Base-by-base conservation (phyloP, 1,139 yeast genomes). In the Geotrichum siamense region DNA sequence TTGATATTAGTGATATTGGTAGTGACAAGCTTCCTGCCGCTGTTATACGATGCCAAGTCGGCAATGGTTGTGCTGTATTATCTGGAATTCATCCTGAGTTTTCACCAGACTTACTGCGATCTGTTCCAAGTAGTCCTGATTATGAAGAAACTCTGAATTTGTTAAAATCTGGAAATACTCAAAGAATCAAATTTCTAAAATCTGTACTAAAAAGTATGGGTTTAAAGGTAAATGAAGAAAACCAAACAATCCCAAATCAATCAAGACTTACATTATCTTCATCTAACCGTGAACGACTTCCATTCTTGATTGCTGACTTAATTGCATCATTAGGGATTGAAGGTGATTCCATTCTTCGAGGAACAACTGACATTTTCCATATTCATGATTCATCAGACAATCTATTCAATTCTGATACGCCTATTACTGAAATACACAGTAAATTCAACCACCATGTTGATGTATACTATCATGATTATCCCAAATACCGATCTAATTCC, bases 51-150 rank as follows among this genome's bases (percentile, higher is more conserved):
- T 75, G 86, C 54, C 67, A 69, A 13, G 75, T 78, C 2, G 96
- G 96, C 1, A 68, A 72, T 38, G 98, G 98, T 1, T 69, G 67
- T 30, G 96, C 81, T 0, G 62, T 91, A 2, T 69, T 91, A 13
- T 70, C 82, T 2, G 97, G 97, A 0, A 74, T 87, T 0, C 98
- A 93, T 61, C 95, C 96, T 0, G 99, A 91, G 62, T 86, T 80
- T 56, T 70, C 78, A 1, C 79, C 87, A 0, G 67, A 68, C 12
- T 54, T 77, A 17, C 32, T 36, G 15, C 39, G 23, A 3, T 32
- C 39, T 20, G 17, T 29, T 2, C 39, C 39, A 3, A 36, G 27
- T 9, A 26, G 15, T 12, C 39, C 32, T 10, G 21, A 30, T 19
- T 69, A 70, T 43, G 54, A 60, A 1, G 52, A 55, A 0, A 64